Conservation (phyloP, 2,329 filamentous ascomycete species). For the Orbilia javanica region DNA sequence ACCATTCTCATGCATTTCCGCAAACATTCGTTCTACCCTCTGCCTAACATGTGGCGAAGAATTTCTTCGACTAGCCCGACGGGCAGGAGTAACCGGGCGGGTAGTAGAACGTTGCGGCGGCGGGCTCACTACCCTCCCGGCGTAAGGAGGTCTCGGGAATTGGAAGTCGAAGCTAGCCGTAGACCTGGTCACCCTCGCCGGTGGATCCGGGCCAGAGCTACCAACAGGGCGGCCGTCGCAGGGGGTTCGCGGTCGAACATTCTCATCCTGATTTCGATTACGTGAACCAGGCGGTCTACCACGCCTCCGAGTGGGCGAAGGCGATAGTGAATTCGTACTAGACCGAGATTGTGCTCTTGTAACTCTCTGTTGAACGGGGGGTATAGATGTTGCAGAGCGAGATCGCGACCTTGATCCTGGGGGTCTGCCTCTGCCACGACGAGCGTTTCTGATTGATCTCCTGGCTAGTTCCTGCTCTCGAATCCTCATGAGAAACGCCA, state of each 20-base stretch:
- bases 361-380: neutral
- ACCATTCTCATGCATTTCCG: neutral
- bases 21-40: neutral
- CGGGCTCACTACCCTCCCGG: too few relatives aligned
- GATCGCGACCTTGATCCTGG: constrained; percentile 3
- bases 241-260: neutral
- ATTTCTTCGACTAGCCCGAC: neutral
- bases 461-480: neutral
- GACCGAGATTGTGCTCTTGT: neutral
- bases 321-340: neutral
- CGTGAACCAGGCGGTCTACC: constrained; percentile 1
- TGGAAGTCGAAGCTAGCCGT: too few relatives aligned
- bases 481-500: too few relatives aligned
- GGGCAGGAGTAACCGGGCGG: neutral
- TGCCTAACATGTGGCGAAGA: neutral
- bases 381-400: neutral
- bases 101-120: too few relatives aligned
- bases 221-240: neutral
- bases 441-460: too few relatives aligned
- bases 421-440: constrained; percentile 8
- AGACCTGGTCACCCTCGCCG: too few relatives aligned
- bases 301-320: neutral
- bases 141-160: too few relatives aligned
- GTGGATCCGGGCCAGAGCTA: neutral
- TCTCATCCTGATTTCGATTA: neutral